Evolutionary conservation across 2,329 filamentous ascomycete species (phyloP).

Genomic region (Alternaria infectoria): DNA sequence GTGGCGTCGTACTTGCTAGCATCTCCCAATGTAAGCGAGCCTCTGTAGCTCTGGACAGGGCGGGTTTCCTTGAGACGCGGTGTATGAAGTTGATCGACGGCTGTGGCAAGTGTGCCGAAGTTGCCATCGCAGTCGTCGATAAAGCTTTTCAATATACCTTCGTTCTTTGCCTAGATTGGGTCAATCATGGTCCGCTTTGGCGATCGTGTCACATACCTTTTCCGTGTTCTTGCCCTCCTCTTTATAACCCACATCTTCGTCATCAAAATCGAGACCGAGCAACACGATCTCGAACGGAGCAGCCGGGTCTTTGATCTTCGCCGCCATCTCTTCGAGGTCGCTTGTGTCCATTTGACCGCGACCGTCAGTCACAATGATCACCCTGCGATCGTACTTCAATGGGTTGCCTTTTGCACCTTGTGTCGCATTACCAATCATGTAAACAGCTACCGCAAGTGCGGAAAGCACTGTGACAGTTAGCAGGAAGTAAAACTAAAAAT

Average conservation of each 20-base stretch:
- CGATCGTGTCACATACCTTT: conserved; percentile 62
- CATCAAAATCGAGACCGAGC: conserved; percentile 92
- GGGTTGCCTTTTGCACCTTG: conserved; percentile 64
- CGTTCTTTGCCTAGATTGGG: conserved; percentile 67
- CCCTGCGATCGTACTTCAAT: conserved; percentile 52
- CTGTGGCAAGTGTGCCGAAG: conserved; percentile 86
- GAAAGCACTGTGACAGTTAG: conserved; percentile 66
- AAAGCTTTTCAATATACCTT: conserved; percentile 69
- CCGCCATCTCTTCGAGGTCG: conserved; percentile 71
- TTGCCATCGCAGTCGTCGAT: conserved; percentile 70
- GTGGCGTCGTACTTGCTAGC: conserved; percentile 74
- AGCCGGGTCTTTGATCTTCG: conserved; percentile 72
- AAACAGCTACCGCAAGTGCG: conserved; percentile 81
- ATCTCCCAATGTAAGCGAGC: conserved; percentile 80
- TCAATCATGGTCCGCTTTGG: conserved; percentile 16
- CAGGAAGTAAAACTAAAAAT: conserved; percentile 7
- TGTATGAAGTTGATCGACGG: conserved; percentile 77
- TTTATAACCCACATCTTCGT: conserved; percentile 85
- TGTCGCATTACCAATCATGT: conserved; percentile 90
- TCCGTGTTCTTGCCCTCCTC: conserved; percentile 79
- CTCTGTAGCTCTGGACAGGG: conserved; percentile 80
- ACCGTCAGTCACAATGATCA: conserved; percentile 86
- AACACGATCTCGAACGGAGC: conserved; percentile 76
- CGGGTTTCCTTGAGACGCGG: conserved; percentile 78
- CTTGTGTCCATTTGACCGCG: conserved; percentile 74